Percentiles rank a stretch among this genome's conserved stretches.
These are phyloP conservation scores for Sporothrix luriei DNA, from an alignment of 2,329 filamentous ascomycete species.

Conservation along the genomic window DNA sequence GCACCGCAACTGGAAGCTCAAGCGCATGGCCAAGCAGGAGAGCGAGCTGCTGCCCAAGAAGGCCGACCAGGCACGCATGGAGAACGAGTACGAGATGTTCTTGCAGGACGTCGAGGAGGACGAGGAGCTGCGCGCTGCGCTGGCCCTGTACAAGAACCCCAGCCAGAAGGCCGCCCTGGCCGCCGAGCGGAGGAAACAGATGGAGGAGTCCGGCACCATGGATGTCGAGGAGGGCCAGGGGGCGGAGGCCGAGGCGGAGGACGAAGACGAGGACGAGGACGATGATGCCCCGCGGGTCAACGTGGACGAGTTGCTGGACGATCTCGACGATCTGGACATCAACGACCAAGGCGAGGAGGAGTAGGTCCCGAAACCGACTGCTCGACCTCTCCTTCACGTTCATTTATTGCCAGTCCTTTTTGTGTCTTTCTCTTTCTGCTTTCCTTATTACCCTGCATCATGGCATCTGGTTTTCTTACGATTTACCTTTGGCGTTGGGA, in stretches of 20 bases:
- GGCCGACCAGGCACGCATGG: constrained; percentile 82
- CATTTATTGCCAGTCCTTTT: not conserved
- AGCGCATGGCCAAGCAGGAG: constrained; percentile 89
- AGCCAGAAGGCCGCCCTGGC: constrained; percentile 49
- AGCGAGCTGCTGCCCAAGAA: constrained; percentile 84
- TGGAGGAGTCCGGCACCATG: constrained; percentile 38
- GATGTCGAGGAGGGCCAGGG: constrained; percentile 55
- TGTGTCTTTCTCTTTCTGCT: constrained; percentile 3
- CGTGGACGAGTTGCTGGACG: constrained; percentile 83
- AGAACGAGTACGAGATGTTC: constrained; percentile 96
- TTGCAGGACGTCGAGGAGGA: constrained; percentile 96
- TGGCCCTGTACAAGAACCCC: constrained; percentile 81
- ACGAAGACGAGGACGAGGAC: constrained; percentile 59
- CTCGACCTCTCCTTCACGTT: not conserved
- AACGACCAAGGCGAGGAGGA: constrained; percentile 58
- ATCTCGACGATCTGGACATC: constrained; percentile 87
- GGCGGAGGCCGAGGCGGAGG: constrained; percentile 53
- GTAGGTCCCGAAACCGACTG: constrained; percentile 17
- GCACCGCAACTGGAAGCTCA: constrained; percentile 88
- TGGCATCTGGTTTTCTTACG: constrained; percentile 27
- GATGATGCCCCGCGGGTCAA: constrained; percentile 70
- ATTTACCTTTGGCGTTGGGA: constrained; percentile 23
- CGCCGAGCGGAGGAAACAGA: constrained; percentile 41
- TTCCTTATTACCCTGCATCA: constrained; percentile 21
- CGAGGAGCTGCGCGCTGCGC: constrained; percentile 76